phyloP scores from a whole-genome alignment of 805 yeast genomes.

The Brettanomyces anomalus region DNA sequence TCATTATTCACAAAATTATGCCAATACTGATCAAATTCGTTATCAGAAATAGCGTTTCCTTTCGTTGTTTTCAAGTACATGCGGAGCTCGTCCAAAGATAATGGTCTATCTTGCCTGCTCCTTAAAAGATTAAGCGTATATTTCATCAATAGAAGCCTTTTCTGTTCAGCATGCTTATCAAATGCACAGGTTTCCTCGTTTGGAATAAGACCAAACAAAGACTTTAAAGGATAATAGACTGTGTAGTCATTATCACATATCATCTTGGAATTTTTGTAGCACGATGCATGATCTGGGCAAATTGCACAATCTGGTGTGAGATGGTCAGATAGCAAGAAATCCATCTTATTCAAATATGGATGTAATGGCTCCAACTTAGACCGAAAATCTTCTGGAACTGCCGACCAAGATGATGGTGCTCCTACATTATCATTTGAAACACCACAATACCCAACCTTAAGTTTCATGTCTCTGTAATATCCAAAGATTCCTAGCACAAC shows the following conservation, averaged over 20 bases:
- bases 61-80: constrained; percentile 50
- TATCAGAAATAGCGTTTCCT: constrained; percentile 36
- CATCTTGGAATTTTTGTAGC: constrained; percentile 50
- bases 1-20: constrained; percentile 37
- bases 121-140: constrained; percentile 61
- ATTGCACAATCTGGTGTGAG: constrained; percentile 56
- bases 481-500: not conserved
- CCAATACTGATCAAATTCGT: constrained; percentile 76
- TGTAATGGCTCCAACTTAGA: constrained; percentile 1
- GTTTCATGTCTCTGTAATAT: constrained; percentile 41
- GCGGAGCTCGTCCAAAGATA: constrained; percentile 64
- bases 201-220: constrained; percentile 50
- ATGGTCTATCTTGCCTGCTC: constrained; percentile 51
- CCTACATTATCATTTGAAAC: constrained; percentile 33
- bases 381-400: not conserved
- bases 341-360: constrained; percentile 28
- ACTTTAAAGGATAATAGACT: constrained; percentile 42
- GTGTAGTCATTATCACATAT: constrained; percentile 66
- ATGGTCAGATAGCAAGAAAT: constrained; percentile 33
- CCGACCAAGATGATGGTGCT: constrained; percentile 5
- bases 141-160: constrained; percentile 54
- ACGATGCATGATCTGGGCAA: constrained; percentile 78
- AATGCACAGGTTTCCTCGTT: constrained; percentile 58
- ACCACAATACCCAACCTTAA: constrained; percentile 70
- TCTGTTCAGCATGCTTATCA: constrained; percentile 63